These are phyloP conservation scores for Aspergillus persii DNA, from an alignment of 2,329 filamentous ascomycete genomes.

Conservation along the genomic window DNA sequence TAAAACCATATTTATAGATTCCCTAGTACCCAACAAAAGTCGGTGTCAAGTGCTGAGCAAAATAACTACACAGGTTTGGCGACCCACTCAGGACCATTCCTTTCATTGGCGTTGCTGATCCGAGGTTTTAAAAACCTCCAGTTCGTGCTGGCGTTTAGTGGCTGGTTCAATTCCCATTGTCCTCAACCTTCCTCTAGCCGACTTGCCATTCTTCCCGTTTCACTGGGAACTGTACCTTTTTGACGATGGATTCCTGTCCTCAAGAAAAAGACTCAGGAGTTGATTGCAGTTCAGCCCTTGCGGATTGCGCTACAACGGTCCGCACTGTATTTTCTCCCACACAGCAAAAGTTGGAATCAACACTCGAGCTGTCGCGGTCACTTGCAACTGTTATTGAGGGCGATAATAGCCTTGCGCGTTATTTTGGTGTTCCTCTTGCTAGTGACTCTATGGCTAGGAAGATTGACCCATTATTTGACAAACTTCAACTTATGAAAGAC, in stretches of 20 bases:
- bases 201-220: not conserved
- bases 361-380: not conserved
- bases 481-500: no score
- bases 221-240: not conserved
- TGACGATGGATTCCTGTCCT: not conserved
- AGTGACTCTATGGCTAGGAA: no score
- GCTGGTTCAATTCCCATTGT: not conserved
- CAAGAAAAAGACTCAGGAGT: not conserved
- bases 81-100: not conserved
- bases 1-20: not conserved
- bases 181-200: not conserved
- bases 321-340: not conserved
- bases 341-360: not conserved
- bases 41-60: slow-evolving; percentile 5
- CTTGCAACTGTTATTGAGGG: no score
- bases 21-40: not conserved
- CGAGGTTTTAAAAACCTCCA: not conserved
- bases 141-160: not conserved
- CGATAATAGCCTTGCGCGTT: no score
- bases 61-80: not conserved
- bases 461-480: no score
- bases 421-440: no score
- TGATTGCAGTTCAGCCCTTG: not conserved
- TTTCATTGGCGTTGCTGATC: not conserved
- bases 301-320: not conserved